Evolutionary conservation across 2,329 filamentous ascomycete species (phyloP), one percentile per base, ranked within the genome.

Genomic region (Aspergillus ochraceus): DNA sequence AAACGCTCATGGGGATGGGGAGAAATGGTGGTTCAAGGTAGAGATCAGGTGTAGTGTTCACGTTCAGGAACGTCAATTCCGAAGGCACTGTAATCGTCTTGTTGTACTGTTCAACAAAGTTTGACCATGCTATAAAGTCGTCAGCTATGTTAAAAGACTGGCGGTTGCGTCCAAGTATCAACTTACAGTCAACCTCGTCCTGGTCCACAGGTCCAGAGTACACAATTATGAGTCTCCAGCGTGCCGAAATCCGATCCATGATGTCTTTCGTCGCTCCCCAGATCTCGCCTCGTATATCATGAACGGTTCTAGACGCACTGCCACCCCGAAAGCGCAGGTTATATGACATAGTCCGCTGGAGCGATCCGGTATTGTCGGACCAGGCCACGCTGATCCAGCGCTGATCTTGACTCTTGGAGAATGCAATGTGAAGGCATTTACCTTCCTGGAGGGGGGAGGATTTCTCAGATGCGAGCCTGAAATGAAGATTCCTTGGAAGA

Each of bases 381-480:
- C 86, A 88, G 1, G 83, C 82, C 4, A 81, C 84, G 6, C 80
- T 84, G 24, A 87, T 66, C 86, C 86, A 88, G 20, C 79, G 76
- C 29, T 81, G 78, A 64, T 87, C 83, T 9, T 78, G 66, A 62
- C 84, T 87, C 39, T 79, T 73, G 3, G 84, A 83, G 66, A 84
- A 86, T 2, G 83, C 85, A 29, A 88, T 68, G 70, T 88, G 86
- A 54, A 88, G 78, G 60, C 82, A 81, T 29, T 80, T 81, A 3
- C 81, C 82, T 68, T 87, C 83, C 58, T 84, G 80, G 24, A 88
- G 70, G 1, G 87, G 79, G 39, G 86, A 85, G 22, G 76, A 78
- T 32, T 79, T 79, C 45, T 86, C 83, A 1, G 81, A 72, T 1
- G 76, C 74, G 17, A 87, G 74, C 57, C 80, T 81, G 72, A 88